Percentiles rank a stretch among this genome's conserved stretches.
These are phyloP conservation scores for Bipolaris victoriae DNA, from an alignment of 2,329 filamentous ascomycete genomes.

Conservation along the genomic window DNA sequence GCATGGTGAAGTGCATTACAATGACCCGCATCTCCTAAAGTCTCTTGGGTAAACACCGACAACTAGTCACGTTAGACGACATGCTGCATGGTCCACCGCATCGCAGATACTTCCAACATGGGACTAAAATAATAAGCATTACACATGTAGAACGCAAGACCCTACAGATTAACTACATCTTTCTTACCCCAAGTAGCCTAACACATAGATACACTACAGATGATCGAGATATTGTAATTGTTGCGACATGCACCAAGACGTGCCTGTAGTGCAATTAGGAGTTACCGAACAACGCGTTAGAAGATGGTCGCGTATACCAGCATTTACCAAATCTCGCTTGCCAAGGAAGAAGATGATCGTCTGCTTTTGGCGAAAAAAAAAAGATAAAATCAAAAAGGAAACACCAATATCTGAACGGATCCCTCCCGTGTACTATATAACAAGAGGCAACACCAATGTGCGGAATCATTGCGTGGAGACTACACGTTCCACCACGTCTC, in stretches of 20 bases:
- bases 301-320: background rate
- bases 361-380: background rate
- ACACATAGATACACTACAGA: background rate
- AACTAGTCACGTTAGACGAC: conserved; percentile 36
- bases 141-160: conserved; percentile 29
- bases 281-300: background rate
- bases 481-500: conserved; percentile 25
- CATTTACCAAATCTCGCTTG: background rate
- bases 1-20: conserved; percentile 37
- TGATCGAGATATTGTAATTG: background rate
- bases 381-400: too few relatives aligned
- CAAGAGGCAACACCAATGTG: conserved; percentile 1
- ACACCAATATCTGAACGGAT: conserved; percentile 4
- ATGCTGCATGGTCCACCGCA: conserved; percentile 20
- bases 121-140: conserved; percentile 33
- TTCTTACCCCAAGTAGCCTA: conserved; percentile 29
- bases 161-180: conserved; percentile 8
- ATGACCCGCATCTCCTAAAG: conserved; percentile 32
- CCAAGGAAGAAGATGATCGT: background rate
- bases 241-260: background rate
- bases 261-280: background rate
- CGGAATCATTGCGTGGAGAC: conserved; percentile 23
- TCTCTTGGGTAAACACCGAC: conserved; percentile 23
- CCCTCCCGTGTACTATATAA: background rate
- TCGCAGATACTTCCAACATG: conserved; percentile 30